A percentile compares a stretch with the other conserved stretches of the same genome.
Conservation (phyloP, 2,329 filamentous ascomycete genomes). For the Xylariomycetidae sp. region DNA sequence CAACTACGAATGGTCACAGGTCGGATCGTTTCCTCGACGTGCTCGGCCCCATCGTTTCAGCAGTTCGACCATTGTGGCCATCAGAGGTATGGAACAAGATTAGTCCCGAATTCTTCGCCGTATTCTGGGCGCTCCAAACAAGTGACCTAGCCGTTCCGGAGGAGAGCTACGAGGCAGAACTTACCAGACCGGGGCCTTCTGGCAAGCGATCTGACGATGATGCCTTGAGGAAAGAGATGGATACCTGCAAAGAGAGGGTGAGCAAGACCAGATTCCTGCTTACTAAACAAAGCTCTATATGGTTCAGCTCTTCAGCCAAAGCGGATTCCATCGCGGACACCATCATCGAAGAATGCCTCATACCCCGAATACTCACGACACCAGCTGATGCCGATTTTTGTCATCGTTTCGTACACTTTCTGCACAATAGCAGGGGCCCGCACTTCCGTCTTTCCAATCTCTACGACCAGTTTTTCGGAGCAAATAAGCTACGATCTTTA, state of each 20-base stretch:
- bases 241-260: conserved; percentile 63
- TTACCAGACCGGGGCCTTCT: conserved; percentile 59
- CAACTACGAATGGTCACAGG: conserved; percentile 29
- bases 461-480: conserved; percentile 77
- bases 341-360: conserved; percentile 82
- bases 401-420: conserved; percentile 78
- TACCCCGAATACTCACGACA: conserved; percentile 83
- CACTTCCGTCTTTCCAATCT: conserved; percentile 84
- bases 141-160: conserved; percentile 75
- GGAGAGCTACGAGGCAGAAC: conserved; percentile 73
- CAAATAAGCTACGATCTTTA: conserved; percentile 73
- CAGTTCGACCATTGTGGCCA: conserved; percentile 58
- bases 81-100: conserved; percentile 64
- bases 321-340: conserved; percentile 66
- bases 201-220: conserved; percentile 69
- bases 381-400: conserved; percentile 84
- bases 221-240: conserved; percentile 67
- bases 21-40: conserved; percentile 59
- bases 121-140: conserved; percentile 87
- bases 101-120: conserved; percentile 76
- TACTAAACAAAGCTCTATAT: conserved; percentile 61
- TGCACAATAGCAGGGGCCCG: conserved; percentile 79
- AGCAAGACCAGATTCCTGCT: conserved; percentile 65
- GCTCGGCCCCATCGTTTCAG: conserved; percentile 68
- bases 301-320: conserved; percentile 67